A percentile compares a stretch with the other conserved stretches of the same genome.
phyloP scores from a whole-genome alignment of 768 basidiomycete species.

The Rhodocollybia butyracea region DNA sequence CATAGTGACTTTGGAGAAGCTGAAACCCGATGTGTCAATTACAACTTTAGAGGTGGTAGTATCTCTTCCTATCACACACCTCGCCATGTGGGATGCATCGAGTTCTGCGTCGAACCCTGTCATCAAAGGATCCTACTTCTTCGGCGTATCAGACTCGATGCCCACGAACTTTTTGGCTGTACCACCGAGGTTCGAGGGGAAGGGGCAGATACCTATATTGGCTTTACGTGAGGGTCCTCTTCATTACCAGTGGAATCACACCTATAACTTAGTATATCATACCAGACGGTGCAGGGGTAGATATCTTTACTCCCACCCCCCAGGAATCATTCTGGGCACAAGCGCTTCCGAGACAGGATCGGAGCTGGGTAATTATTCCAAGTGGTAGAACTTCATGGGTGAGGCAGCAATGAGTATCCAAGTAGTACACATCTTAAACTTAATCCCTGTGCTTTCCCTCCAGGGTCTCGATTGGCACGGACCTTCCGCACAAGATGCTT shows the following conservation, averaged over 20 bases:
- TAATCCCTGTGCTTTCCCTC: not conserved
- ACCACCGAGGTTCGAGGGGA: constrained; percentile 39
- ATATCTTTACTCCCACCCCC: constrained; percentile 37
- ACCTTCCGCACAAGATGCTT: constrained; percentile 69
- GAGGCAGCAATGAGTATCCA: constrained; percentile 1
- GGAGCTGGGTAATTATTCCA: constrained; percentile 78
- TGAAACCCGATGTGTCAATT: not conserved
- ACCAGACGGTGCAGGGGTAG: constrained; percentile 85
- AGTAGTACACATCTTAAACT: not conserved
- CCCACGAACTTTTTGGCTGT: constrained; percentile 58
- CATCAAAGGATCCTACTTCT: constrained; percentile 60
- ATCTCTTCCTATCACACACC: constrained; percentile 44
- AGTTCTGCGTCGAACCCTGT: constrained; percentile 17
- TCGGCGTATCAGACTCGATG: constrained; percentile 35
- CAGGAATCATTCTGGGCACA: constrained; percentile 54
- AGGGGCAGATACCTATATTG: constrained; percentile 41
- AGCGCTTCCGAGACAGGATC: constrained; percentile 53
- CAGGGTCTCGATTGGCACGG: constrained; percentile 95
- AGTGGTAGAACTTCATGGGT: constrained; percentile 87
- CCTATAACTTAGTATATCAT: not conserved
- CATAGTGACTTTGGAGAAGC: constrained; percentile 25
- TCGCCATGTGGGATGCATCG: constrained; percentile 34
- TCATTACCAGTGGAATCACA: not conserved
- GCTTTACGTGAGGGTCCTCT: constrained; percentile 52
- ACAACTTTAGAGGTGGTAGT: constrained; percentile 13